These are phyloP conservation scores for Linum lewisii DNA, from an alignment of 345 rosid genomes.

Conservation along the genomic window DNA sequence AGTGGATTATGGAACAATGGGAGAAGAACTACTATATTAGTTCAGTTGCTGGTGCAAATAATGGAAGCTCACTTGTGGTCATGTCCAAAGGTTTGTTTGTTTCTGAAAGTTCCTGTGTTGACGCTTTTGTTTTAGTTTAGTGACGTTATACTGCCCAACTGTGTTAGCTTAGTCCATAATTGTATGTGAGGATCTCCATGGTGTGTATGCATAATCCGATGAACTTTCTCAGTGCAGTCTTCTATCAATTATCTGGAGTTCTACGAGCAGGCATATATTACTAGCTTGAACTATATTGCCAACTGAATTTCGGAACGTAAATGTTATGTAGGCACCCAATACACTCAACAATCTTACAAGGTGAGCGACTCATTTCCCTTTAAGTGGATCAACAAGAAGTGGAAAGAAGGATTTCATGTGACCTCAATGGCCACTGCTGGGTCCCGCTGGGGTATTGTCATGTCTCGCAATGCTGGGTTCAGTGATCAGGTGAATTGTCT, in stretches of 20 bases:
- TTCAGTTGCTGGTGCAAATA: conserved; percentile 25
- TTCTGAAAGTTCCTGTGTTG: not conserved
- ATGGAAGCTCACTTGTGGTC: conserved; percentile 28
- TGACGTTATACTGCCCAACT: not conserved
- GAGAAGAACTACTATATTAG: conserved; percentile 29
- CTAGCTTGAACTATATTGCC: not conserved
- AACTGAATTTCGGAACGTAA: not conserved
- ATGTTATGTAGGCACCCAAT: conserved; percentile 21
- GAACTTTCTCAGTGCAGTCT: too few relatives aligned
- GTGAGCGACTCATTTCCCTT: conserved; percentile 29
- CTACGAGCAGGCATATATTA: not conserved
- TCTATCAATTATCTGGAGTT: not conserved
- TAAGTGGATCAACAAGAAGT: conserved; percentile 30
- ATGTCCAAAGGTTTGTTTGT: conserved; percentile 25
- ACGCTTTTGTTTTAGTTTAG: not conserved
- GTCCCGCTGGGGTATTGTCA: conserved; percentile 28
- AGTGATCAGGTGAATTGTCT: conserved; percentile 19
- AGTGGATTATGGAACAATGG: conserved; percentile 33
- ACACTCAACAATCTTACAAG: conserved; percentile 29
- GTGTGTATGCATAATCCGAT: not conserved
- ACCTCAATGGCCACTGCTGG: conserved; percentile 32
- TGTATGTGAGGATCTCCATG: not conserved
- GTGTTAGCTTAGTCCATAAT: not conserved
- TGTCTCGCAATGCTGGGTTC: conserved; percentile 33
- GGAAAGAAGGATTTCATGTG: conserved; percentile 32